phyloP scores from a whole-genome alignment of 495 filamentous ascomycete genomes.

The Penicillium robsamsonii region DNA sequence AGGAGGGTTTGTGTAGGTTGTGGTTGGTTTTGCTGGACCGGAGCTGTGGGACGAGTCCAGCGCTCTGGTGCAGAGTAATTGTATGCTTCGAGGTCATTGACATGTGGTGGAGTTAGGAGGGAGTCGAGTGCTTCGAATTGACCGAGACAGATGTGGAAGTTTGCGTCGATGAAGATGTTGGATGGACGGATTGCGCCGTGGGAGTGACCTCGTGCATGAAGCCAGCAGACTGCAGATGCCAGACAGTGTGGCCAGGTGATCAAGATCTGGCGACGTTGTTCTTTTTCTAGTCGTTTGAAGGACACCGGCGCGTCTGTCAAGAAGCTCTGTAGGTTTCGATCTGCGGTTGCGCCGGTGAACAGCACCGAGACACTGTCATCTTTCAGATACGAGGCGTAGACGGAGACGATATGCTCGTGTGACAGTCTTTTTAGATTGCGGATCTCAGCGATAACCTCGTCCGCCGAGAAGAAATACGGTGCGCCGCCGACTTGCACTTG shows the following conservation, averaged over 20 bases:
- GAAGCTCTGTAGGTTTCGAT: conserved; percentile 76
- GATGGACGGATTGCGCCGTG: conserved; percentile 85
- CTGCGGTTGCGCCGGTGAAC: conserved; percentile 64
- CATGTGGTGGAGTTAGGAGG: conserved; percentile 48
- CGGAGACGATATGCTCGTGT: conserved; percentile 77
- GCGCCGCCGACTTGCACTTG: conserved; percentile 62
- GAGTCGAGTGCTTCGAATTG: conserved; percentile 67
- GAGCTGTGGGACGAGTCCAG: conserved; percentile 48
- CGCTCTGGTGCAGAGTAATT: conserved; percentile 86
- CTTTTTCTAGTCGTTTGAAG: conserved; percentile 71
- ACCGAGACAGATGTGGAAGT: conserved; percentile 69
- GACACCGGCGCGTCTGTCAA: conserved; percentile 62
- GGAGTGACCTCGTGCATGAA: conserved; percentile 68
- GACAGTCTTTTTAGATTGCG: conserved; percentile 59
- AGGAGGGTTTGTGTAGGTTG: conserved; percentile 26
- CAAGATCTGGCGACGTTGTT: conserved; percentile 63
- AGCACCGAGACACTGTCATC: conserved; percentile 71
- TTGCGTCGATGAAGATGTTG: conserved; percentile 69
- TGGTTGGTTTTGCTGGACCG: conserved; percentile 3
- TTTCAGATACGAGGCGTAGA: conserved; percentile 77
- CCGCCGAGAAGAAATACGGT: conserved; percentile 55
- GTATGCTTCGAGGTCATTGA: conserved; percentile 76
- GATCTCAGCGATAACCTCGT: conserved; percentile 70
- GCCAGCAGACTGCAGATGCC: conserved; percentile 68
- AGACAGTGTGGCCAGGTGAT: conserved; percentile 90